Conservation (phyloP, 345 rosid genomes). For the Moricandia arvensis region DNA sequence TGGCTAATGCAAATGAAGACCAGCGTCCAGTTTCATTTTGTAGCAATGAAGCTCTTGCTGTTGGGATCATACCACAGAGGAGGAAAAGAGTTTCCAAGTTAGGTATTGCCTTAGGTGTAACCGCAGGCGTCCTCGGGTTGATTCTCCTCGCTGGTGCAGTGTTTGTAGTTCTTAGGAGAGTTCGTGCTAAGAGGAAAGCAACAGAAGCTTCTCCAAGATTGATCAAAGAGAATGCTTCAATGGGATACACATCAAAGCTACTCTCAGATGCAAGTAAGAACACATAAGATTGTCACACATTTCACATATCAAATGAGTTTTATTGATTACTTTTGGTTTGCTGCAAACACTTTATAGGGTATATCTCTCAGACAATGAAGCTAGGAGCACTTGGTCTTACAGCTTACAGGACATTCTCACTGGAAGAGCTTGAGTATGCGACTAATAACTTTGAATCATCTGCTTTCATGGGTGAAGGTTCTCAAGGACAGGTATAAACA, state of each 20-base stretch:
- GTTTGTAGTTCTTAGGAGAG: conserved; percentile 49
- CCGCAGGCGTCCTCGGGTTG: conserved; percentile 62
- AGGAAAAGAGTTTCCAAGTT: conserved; percentile 43
- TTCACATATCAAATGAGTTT: background rate
- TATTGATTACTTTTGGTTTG: conserved; percentile 16
- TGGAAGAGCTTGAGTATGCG: conserved; percentile 86
- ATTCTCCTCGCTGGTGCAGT: conserved; percentile 47
- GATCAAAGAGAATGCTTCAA: conserved; percentile 67
- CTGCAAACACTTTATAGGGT: conserved; percentile 49
- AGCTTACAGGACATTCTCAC: conserved; percentile 74
- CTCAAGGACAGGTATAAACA: conserved; percentile 76
- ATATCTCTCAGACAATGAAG: conserved; percentile 85
- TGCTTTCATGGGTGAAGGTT: conserved; percentile 93
- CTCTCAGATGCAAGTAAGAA: conserved; percentile 85
- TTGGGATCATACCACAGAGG: conserved; percentile 63
- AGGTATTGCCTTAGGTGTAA: conserved; percentile 50
- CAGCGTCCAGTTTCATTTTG: conserved; percentile 74
- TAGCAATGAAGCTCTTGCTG: conserved; percentile 86
- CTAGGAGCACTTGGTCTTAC: conserved; percentile 87
- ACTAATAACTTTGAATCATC: conserved; percentile 80
- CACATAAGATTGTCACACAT: background rate
- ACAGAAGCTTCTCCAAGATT: conserved; percentile 53
- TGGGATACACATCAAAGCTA: conserved; percentile 74
- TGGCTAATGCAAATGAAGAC: conserved; percentile 43
- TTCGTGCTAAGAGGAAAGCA: conserved; percentile 31